Conservation (phyloP, 768 basidiomycete species). For the Mycena sanguinolenta region DNA sequence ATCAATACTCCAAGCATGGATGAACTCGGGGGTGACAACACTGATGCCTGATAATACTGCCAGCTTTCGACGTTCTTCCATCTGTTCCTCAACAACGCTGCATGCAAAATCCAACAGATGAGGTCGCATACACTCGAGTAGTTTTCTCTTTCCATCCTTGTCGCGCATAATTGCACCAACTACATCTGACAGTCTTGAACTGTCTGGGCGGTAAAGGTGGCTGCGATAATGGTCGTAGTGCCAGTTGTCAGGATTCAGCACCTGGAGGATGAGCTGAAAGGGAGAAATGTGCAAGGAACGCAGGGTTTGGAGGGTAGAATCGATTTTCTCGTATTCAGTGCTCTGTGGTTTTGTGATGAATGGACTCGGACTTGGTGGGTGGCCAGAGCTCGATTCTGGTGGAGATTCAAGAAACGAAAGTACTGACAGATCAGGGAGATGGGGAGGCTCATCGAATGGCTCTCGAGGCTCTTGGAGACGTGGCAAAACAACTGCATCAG, state of each 20-base stretch:
- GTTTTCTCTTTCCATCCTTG: neutral
- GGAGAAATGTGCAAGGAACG: neutral
- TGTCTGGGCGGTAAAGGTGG: neutral
- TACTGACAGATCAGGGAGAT: neutral
- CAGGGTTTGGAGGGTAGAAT: neutral
- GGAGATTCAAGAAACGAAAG: neutral
- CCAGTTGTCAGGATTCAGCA: neutral
- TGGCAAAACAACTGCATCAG: neutral
- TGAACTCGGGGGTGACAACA: conserved; percentile 6
- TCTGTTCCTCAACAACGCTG: neutral
- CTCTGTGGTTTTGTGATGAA: neutral
- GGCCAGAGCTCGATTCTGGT: neutral
- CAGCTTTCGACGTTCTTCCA: neutral
- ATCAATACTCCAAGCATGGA: neutral
- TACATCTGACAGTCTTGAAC: neutral
- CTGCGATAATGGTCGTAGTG: conserved; percentile 1
- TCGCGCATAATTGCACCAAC: neutral
- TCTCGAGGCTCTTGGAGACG: conserved; percentile 1
- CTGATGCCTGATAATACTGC: neutral
- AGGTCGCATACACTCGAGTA: conserved; percentile 4
- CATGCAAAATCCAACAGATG: conserved; percentile 1
- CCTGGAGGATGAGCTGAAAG: neutral
- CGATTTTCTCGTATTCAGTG: neutral
- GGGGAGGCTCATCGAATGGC: neutral
- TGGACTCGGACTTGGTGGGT: neutral